These are phyloP conservation scores for Amaranthus cruentus DNA, from an alignment of 148 eudicot species.

Conservation along the genomic window DNA sequence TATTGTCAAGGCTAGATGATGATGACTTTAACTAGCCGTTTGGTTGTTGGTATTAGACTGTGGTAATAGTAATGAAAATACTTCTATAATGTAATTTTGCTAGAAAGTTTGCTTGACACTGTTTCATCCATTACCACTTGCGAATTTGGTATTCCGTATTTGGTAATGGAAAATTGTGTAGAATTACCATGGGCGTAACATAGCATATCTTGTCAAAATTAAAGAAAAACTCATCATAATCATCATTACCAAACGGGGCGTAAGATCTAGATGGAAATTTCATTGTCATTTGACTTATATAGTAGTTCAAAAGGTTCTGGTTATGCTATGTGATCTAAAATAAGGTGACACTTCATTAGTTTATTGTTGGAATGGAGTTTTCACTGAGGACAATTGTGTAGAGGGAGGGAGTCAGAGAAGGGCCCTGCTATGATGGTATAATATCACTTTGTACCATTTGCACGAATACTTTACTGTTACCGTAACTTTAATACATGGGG, in stretches of 20 bases:
- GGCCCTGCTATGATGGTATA: constrained; percentile 8
- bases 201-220: no score
- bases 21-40: background rate
- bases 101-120: no score
- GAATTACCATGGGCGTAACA: no score
- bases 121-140: no score
- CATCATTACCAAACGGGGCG: background rate
- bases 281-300: background rate
- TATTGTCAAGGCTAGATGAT: constrained; percentile 3
- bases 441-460: background rate
- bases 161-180: no score
- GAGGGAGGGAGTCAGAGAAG: background rate
- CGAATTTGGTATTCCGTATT: no score
- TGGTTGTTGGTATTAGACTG: no score
- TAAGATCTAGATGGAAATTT: background rate
- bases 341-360: background rate
- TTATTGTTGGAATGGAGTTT: constrained; percentile 1
- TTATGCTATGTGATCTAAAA: background rate
- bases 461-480: constrained; percentile 1
- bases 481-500: constrained; percentile 2
- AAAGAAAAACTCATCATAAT: no score
- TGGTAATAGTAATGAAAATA: no score
- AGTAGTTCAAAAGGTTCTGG: background rate
- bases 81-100: no score
- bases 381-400: background rate